Evolutionary conservation across 345 rosid genomes (phyloP).

Genomic region (Gossypium raimondii): DNA sequence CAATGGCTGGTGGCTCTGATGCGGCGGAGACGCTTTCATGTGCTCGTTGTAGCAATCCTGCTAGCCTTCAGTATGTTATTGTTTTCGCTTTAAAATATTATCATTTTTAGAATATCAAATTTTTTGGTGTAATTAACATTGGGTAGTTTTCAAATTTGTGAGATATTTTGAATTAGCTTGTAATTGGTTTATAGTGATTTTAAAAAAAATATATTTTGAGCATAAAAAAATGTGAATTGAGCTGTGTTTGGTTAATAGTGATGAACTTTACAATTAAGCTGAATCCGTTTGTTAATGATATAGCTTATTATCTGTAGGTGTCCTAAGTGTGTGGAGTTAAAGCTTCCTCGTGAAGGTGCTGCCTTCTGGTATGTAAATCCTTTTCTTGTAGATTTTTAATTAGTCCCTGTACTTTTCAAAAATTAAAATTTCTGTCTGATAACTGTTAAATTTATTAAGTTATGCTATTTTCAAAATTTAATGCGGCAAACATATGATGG

Average conservation of each 20-base stretch:
- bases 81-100: background rate
- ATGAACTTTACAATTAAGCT: background rate
- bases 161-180: background rate
- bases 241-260: background rate
- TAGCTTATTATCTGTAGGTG: conserved; percentile 47
- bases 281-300: background rate
- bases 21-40: conserved; percentile 39
- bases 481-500: too few species aligned
- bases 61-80: conserved; percentile 47
- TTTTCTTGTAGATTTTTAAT: background rate
- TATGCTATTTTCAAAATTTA: too few species aligned
- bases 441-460: too few species aligned
- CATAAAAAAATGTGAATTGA: background rate
- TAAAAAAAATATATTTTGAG: too few species aligned
- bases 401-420: too few species aligned
- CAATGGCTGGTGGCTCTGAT: conserved; percentile 58
- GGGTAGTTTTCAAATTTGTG: background rate
- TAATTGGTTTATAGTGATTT: background rate
- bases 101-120: background rate
- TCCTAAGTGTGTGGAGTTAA: conserved; percentile 80
- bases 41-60: conserved; percentile 51
- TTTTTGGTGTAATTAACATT: background rate
- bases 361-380: conserved; percentile 68
- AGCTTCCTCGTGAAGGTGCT: conserved; percentile 92
- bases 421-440: too few species aligned